phyloP scores from a whole-genome alignment of 2,329 filamentous ascomycete genomes.

The Pyricularia sp. region DNA sequence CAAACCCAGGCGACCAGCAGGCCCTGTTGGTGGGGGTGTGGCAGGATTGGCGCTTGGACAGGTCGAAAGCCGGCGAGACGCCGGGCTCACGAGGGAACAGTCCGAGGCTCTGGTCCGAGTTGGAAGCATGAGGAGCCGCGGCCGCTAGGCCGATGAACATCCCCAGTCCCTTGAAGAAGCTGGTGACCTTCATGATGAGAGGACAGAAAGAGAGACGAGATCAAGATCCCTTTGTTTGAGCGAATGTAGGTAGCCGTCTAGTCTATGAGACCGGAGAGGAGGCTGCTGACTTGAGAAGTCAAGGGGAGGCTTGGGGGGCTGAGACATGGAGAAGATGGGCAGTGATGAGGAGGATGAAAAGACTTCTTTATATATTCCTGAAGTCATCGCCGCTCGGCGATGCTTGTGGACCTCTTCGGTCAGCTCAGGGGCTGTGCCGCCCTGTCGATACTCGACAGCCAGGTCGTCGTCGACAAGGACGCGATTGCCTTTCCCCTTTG shows the following conservation, averaged over 20 bases:
- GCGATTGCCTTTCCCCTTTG: not conserved
- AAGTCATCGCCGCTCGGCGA: not conserved
- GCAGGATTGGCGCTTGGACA: slow-evolving; percentile 8
- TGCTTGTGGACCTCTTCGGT: not conserved
- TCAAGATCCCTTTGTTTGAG: not conserved
- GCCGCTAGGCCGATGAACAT: not conserved
- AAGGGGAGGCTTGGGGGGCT: not conserved
- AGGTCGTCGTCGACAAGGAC: not conserved
- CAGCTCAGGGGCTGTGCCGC: not conserved
- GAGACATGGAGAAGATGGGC: not conserved
- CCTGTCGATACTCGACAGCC: not conserved
- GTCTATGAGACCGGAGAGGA: not conserved
- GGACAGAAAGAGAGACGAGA: not conserved
- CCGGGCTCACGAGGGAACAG: not conserved
- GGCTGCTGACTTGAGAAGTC: not conserved
- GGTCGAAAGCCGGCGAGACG: not conserved
- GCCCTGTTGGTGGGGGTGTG: slow-evolving; percentile 10
- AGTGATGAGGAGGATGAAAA: not conserved
- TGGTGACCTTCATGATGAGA: not conserved
- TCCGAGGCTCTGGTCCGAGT: not conserved
- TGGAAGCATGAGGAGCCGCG: not conserved
- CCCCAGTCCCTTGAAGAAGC: not conserved
- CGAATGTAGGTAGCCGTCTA: not conserved
- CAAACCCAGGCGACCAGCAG: slow-evolving; percentile 13
- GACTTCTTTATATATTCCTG: not conserved